These are phyloP conservation scores for Zoysia japonica DNA, from an alignment of 176 grass and related monocot species.

Conservation along the genomic window DNA sequence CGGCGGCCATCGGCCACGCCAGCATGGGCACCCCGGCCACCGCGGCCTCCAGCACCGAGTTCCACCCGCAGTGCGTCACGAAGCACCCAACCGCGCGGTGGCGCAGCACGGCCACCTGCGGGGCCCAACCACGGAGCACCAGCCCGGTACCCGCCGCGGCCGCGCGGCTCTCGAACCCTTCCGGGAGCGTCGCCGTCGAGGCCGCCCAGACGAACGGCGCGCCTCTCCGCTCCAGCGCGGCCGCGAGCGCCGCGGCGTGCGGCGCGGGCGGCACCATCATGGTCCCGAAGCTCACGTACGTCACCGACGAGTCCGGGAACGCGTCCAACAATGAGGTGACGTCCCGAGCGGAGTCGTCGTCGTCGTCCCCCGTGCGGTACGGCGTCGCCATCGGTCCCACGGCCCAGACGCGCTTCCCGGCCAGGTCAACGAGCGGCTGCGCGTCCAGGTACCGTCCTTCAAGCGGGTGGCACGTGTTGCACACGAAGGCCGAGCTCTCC, in stretches of 20 bases:
- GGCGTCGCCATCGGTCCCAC: slow-evolving; percentile 37
- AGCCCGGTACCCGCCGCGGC: neutral
- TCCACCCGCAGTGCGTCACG: slow-evolving; percentile 68
- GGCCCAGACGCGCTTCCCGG: slow-evolving; percentile 6
- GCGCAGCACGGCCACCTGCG: slow-evolving; percentile 54
- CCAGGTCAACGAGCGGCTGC: slow-evolving; percentile 39
- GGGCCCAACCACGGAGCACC: slow-evolving; percentile 54
- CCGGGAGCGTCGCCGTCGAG: neutral
- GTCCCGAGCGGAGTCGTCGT: neutral
- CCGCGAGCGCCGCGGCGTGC: no score
- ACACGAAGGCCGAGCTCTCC: slow-evolving; percentile 36
- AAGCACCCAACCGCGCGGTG: slow-evolving; percentile 59
- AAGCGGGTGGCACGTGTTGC: slow-evolving; percentile 31
- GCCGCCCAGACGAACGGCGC: slow-evolving; percentile 14
- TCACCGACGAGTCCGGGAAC: slow-evolving; percentile 31
- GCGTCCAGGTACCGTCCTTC: slow-evolving; percentile 37
- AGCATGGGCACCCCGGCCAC: slow-evolving; percentile 60
- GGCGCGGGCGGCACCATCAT: neutral
- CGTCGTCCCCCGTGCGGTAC: neutral
- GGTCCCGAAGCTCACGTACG: slow-evolving; percentile 47
- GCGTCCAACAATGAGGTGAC: slow-evolving; percentile 40
- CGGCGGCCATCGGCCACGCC: slow-evolving; percentile 67
- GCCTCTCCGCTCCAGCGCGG: slow-evolving; percentile 10
- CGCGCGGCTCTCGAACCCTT: slow-evolving; percentile 6
- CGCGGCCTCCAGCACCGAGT: slow-evolving; percentile 53